Conservation (phyloP, 2,329 filamentous ascomycete genomes). For the Fusarium bactridioides region DNA sequence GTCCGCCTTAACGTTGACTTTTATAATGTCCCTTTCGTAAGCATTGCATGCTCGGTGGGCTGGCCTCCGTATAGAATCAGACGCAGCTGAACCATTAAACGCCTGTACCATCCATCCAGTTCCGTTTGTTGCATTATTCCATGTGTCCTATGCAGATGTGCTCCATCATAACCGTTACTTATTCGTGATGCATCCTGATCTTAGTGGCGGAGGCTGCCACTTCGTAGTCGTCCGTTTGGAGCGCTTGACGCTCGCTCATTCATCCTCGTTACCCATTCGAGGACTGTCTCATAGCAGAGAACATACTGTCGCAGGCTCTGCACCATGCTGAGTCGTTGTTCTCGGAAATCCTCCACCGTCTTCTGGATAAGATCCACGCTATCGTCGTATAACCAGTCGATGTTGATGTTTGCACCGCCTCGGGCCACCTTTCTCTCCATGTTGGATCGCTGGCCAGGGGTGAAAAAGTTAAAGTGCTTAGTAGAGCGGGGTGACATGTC, state of each 20-base stretch:
- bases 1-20: conserved; percentile 6
- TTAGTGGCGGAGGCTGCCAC: conserved; percentile 44
- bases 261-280: conserved; percentile 78
- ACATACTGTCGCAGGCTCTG: conserved; percentile 94
- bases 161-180: conserved; percentile 22
- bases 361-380: conserved; percentile 81
- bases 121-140: conserved; percentile 22
- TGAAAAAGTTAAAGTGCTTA: conserved; percentile 36
- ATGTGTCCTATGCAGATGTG: conserved; percentile 29
- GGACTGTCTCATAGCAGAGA: conserved; percentile 92
- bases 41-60: conserved; percentile 26
- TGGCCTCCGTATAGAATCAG: conserved; percentile 10
- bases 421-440: conserved; percentile 17
- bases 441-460: conserved; percentile 22
- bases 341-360: conserved; percentile 89
- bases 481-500: conserved; percentile 42
- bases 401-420: conserved; percentile 49
- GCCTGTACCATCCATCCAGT: conserved; percentile 20
- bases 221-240: conserved; percentile 38
- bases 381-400: conserved; percentile 73
- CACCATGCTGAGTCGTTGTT: conserved; percentile 93
- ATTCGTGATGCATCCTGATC: conserved; percentile 22
- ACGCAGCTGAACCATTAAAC: conserved; percentile 29
- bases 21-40: conserved; percentile 29
- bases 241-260: conserved; percentile 47